These are phyloP conservation scores for Serendipita sp. DNA, from an alignment of 1,284 basidiomycete genomes.

Conservation along the genomic window DNA sequence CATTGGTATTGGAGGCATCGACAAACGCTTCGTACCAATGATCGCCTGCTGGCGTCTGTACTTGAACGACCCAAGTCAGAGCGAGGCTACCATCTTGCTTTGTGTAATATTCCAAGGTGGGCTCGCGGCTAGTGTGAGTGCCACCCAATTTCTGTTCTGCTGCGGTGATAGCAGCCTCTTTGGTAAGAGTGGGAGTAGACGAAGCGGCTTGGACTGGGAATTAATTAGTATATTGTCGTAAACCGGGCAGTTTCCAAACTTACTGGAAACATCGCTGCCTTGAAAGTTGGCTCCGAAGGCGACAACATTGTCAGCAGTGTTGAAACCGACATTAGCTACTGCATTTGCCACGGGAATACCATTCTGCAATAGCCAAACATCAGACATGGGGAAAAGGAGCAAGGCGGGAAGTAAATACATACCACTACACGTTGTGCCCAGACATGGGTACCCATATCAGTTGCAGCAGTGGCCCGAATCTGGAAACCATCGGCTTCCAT, in stretches of 20 bases:
- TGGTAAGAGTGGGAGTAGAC: not conserved
- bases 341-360: conserved; percentile 33
- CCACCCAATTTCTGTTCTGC: conserved; percentile 3
- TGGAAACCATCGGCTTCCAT: conserved; percentile 19
- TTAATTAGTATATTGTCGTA: not conserved
- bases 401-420: conserved; percentile 13
- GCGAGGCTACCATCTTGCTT: not conserved
- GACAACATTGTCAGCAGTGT: conserved; percentile 26
- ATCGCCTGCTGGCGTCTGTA: not conserved
- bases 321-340: conserved; percentile 33
- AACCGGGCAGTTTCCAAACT: too few species aligned
- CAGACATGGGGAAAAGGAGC: not conserved
- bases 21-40: conserved; percentile 4
- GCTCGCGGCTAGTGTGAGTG: not conserved
- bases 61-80: conserved; percentile 6
- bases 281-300: conserved; percentile 36
- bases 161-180: not conserved
- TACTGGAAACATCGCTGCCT: not conserved
- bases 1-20: not conserved
- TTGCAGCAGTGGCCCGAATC: conserved; percentile 24
- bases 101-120: conserved; percentile 6
- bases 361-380: conserved; percentile 22
- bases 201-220: not conserved
- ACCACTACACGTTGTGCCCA: conserved; percentile 31
- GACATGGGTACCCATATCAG: conserved; percentile 23